These are phyloP conservation scores for Boletus sensibilis DNA, from an alignment of 768 basidiomycete species.

Conservation along the genomic window DNA sequence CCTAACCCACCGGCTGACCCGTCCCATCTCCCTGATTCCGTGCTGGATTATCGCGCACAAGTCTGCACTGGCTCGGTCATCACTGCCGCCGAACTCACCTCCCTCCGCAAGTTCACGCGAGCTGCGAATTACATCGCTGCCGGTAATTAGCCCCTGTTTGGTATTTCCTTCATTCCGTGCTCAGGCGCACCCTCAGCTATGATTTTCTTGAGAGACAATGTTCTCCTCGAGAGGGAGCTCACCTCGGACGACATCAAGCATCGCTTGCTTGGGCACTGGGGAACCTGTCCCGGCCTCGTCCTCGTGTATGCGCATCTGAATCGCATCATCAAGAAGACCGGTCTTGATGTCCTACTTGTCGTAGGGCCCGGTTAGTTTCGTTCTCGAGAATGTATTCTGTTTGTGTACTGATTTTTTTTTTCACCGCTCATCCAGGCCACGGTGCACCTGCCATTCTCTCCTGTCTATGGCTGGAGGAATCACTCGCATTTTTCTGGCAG, in stretches of 20 bases:
- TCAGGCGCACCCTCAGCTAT: constrained; percentile 48
- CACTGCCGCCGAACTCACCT: constrained; percentile 47
- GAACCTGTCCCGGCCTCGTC: constrained; percentile 75
- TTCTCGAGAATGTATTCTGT: background rate
- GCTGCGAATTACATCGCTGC: constrained; percentile 72
- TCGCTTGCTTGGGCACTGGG: constrained; percentile 82
- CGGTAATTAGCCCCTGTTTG: constrained; percentile 39
- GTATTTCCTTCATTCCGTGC: background rate
- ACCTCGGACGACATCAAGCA: constrained; percentile 73
- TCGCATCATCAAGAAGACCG: constrained; percentile 57
- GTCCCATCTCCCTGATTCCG: constrained; percentile 60
- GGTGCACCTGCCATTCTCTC: constrained; percentile 88
- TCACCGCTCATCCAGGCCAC: constrained; percentile 46
- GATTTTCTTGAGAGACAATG: constrained; percentile 80
- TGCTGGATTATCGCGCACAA: constrained; percentile 49
- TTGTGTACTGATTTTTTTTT: background rate
- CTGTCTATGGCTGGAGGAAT: constrained; percentile 82
- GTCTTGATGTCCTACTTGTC: constrained; percentile 67
- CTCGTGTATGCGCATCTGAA: constrained; percentile 74
- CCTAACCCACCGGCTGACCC: constrained; percentile 70
- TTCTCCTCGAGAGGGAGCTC: constrained; percentile 59
- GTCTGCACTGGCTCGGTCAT: constrained; percentile 50
- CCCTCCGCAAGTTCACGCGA: constrained; percentile 53
- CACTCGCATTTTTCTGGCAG: constrained; percentile 57
- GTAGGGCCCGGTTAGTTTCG: constrained; percentile 64